Base-by-base conservation (phyloP, 2,329 filamentous ascomycete genomes). In the Aspergillus pseudonomiae region DNA sequence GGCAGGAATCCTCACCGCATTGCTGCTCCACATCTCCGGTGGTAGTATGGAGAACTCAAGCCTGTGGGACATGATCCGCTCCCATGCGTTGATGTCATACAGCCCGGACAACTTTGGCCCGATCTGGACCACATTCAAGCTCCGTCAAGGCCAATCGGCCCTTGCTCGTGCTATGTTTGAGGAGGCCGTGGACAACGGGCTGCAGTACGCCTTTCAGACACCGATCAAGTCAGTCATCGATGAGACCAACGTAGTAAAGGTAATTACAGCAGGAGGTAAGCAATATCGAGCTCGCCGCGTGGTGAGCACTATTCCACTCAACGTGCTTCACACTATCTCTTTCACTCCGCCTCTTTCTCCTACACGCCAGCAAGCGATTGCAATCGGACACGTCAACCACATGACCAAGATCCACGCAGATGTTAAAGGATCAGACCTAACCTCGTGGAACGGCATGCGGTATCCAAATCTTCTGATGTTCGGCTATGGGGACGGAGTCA, bases 281-380 rank as follows among this genome's bases (percentile, higher is more conserved):
- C 36, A 39, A 16, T 39, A 39, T 39, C 36, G 6, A 6, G 36
- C 36, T 1, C 48, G 62, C 28, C 67, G 67, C 6, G 65, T 74
- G 19, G 58, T 77, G 26, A 69, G 63, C 59, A 75, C 74, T 7
- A 70, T 74, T 1, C 74, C 74, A 4, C 56, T 72, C 1, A 64
- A 63, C 65, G 36, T 39, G 36, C 36, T 39, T 19, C 36, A 39
- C 16, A 39, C 16, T 7, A 39, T 39, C 16, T 39, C 36, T 0
- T 39, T 39, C 36, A 19, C 2, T 39, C 36, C 16, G 19, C 36
- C 16, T 4, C 36, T 39, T 36, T 39, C 65, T 2, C 50, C 63
- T 2, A 50, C 34, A 2, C 69, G 69, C 21, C 59, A 62, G 21
- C 63, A 71, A 43, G 70, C 70, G 3, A 67, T 72, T 66, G 66